A percentile compares a stretch with the other conserved stretches of the same genome.
phyloP scores from a whole-genome alignment of 176 grass and related monocot genomes.

The Saccharum spontaneum region DNA sequence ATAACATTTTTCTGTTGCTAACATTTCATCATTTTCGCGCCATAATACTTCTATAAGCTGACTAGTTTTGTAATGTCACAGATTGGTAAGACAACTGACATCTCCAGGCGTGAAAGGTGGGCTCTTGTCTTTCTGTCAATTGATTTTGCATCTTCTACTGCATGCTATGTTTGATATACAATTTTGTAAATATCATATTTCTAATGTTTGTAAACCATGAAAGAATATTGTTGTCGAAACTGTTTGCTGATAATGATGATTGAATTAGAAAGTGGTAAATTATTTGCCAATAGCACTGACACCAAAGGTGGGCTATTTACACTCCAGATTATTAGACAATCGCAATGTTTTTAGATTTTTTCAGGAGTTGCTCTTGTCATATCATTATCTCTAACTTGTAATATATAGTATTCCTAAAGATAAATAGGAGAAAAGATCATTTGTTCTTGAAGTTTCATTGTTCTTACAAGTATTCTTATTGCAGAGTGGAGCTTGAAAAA shows the following conservation, averaged over 20 bases:
- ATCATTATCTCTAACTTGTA: not conserved
- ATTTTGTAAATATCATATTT: not conserved
- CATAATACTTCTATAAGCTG: not conserved
- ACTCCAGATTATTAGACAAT: not conserved
- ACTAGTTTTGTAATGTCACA: constrained; percentile 36
- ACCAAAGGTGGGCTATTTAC: not conserved
- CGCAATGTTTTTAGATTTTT: not conserved
- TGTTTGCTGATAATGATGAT: not conserved
- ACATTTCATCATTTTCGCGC: not conserved
- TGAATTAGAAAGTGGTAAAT: not conserved
- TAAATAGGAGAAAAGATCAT: not conserved
- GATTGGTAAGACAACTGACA: constrained; percentile 63
- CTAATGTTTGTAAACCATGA: not conserved
- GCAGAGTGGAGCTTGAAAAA: constrained; percentile 88
- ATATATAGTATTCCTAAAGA: not conserved
- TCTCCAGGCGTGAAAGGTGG: constrained; percentile 90
- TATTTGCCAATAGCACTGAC: not conserved
- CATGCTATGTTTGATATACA: constrained; percentile 11
- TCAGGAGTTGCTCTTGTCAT: not conserved
- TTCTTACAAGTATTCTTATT: not conserved
- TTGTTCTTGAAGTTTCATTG: not conserved
- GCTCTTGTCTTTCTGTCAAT: not conserved
- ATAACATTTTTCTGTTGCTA: not conserved
- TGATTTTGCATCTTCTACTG: not conserved
- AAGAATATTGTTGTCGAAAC: not conserved